Percentiles rank a stretch among this genome's conserved stretches.
Conservation (phyloP, 2,329 filamentous ascomycete genomes). For the Fusarium sp. region DNA sequence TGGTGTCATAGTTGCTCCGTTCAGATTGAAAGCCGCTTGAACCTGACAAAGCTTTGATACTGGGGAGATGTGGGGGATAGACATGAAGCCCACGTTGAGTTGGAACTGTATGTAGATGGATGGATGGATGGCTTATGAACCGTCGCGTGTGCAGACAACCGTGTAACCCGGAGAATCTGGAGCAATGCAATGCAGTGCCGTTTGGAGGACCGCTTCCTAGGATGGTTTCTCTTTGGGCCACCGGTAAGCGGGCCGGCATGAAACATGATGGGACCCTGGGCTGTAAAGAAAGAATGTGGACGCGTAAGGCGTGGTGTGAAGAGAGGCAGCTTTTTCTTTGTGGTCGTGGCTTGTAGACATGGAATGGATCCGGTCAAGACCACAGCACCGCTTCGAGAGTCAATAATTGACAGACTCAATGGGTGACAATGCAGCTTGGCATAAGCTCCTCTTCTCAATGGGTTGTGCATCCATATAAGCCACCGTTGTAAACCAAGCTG, state of each 20-base stretch:
- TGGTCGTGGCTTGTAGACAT: not conserved
- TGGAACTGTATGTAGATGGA: not conserved
- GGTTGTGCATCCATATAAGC: not conserved
- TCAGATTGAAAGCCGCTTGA: conserved; percentile 15
- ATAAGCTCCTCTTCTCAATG: not conserved
- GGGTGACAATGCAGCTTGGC: not conserved
- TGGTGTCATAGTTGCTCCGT: not conserved
- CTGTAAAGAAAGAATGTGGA: conserved; percentile 9
- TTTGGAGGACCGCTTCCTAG: conserved; percentile 23
- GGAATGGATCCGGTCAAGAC: not conserved
- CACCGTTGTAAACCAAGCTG: not conserved
- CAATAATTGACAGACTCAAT: not conserved
- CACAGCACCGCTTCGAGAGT: not conserved
- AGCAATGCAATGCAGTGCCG: conserved; percentile 13
- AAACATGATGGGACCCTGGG: conserved; percentile 24
- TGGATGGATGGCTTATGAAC: not conserved
- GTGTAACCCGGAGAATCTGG: conserved; percentile 26
- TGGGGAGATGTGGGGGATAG: conserved; percentile 8
- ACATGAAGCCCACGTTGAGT: not conserved
- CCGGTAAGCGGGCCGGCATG: conserved; percentile 27
- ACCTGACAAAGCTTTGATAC: not conserved
- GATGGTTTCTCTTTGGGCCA: not conserved
- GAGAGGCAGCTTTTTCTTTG: conserved; percentile 1
- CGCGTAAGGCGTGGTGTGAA: conserved; percentile 5
- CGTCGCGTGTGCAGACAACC: not conserved